These are phyloP conservation scores for Pontederia paniculata DNA, from an alignment of 176 grass and related monocot genomes.

Conservation along the genomic window DNA sequence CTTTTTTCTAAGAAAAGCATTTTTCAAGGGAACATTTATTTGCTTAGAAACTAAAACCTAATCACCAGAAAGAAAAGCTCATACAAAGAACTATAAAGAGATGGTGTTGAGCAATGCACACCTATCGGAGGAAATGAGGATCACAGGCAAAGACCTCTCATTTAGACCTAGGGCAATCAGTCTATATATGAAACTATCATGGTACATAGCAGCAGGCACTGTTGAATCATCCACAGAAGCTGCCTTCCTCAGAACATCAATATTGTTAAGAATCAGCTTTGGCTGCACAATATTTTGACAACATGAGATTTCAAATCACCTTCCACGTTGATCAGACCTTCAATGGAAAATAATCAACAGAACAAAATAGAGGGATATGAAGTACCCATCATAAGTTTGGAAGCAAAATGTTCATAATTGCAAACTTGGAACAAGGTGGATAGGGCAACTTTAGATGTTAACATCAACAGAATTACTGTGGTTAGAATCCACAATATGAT, in stretches of 20 bases:
- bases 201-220: conserved; percentile 57
- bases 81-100: background rate
- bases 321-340: too few species aligned
- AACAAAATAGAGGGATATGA: too few species aligned
- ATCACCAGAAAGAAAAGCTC: background rate
- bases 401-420: background rate
- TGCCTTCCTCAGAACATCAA: conserved; percentile 64
- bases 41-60: background rate
- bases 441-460: too few species aligned
- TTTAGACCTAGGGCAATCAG: conserved; percentile 73
- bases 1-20: too few species aligned
- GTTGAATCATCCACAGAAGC: conserved; percentile 42
- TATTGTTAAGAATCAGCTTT: conserved; percentile 87
- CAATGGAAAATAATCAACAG: too few species aligned
- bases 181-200: conserved; percentile 91
- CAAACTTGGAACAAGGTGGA: too few species aligned
- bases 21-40: too few species aligned
- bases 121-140: conserved; percentile 86
- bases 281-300: conserved; percentile 33
- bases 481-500: too few species aligned
- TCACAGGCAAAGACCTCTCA: conserved; percentile 67
- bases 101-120: conserved; percentile 13
- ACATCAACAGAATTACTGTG: too few species aligned
- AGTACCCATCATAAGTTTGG: too few species aligned
- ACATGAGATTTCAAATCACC: too few species aligned